Conservation (phyloP, 2,329 filamentous ascomycete genomes). For the Fusarium armeniacum region DNA sequence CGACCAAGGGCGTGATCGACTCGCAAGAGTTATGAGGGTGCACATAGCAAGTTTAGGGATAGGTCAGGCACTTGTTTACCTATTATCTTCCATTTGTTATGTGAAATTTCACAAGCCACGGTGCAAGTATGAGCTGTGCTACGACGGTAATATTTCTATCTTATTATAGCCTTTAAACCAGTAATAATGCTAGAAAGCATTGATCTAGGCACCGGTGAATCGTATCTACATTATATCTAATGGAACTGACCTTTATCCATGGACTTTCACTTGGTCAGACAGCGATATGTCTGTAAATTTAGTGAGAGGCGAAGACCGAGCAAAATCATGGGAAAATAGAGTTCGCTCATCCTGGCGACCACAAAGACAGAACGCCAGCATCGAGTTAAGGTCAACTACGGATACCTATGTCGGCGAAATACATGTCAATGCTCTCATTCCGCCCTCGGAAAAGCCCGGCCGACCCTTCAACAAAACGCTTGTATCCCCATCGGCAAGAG, state of each 20-base stretch:
- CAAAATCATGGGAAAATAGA: neutral
- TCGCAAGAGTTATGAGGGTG: conserved; percentile 14
- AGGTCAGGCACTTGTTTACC: neutral
- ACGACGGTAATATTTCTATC: neutral
- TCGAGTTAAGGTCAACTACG: neutral
- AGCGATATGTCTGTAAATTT: neutral
- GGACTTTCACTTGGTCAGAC: neutral
- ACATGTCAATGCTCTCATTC: neutral
- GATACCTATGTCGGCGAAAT: neutral
- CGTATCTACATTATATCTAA: neutral
- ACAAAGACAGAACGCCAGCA: neutral
- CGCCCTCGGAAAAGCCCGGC: conserved; percentile 21
- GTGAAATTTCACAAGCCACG: neutral
- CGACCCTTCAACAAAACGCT: conserved; percentile 2
- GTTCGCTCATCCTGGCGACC: neutral
- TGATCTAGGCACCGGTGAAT: neutral
- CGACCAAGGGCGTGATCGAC: neutral
- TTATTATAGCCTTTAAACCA: neutral
- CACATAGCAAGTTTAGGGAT: neutral
- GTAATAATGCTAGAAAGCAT: neutral
- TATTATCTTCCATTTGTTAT: neutral
- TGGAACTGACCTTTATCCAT: neutral
- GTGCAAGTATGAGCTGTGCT: neutral
- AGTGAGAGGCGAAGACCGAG: neutral
- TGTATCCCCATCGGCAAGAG: conserved; percentile 27